phyloP scores from a whole-genome alignment of 371 early-diverging fungal genomes.

The Rhizomucor pusillus region DNA sequence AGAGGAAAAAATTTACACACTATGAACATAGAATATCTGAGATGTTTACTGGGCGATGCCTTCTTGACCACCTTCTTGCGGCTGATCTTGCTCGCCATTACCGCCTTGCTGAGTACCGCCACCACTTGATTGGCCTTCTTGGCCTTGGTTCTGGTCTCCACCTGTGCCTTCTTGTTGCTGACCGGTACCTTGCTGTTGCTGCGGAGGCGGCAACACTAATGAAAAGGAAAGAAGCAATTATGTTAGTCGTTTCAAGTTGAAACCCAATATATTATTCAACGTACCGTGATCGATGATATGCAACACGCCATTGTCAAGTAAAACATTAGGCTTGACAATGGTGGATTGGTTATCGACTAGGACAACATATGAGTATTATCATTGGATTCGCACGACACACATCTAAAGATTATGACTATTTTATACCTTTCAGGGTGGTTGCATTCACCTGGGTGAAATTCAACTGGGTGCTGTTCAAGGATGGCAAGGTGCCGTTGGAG shows the following conservation, averaged over 20 bases:
- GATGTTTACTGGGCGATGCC: not conserved
- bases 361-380: conserved; percentile 5
- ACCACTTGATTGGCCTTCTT: not conserved
- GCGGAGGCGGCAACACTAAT: not conserved
- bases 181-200: conserved; percentile 9
- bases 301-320: conserved; percentile 48
- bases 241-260: not conserved
- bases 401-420: too few species aligned
- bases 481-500: conserved; percentile 8
- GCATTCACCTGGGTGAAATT: conserved; percentile 5
- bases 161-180: not conserved
- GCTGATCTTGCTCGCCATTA: not conserved
- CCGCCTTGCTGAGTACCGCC: not conserved
- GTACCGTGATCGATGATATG: conserved; percentile 40
- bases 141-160: not conserved
- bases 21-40: not conserved
- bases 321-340: conserved; percentile 30
- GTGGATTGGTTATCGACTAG: conserved; percentile 32
- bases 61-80: not conserved
- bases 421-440: conserved; percentile 8
- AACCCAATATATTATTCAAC: not conserved
- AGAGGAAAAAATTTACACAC: not conserved
- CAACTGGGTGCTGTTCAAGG: conserved; percentile 10
- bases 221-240: not conserved
- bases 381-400: too few species aligned